Base-by-base conservation (phyloP, 2,329 filamentous ascomycete genomes). In the Aureobasidium zeae region DNA sequence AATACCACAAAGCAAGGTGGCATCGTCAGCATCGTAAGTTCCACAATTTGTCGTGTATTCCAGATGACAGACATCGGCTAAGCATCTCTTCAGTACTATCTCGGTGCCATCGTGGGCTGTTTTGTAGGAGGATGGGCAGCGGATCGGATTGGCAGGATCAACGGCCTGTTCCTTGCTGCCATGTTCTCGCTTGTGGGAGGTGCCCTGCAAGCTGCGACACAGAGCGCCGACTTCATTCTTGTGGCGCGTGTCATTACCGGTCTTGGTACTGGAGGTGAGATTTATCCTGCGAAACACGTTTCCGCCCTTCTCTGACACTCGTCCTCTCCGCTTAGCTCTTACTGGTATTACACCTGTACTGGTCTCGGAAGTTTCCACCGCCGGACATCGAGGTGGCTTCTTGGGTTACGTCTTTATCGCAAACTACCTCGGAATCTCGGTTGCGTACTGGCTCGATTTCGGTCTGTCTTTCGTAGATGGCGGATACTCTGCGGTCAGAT, bases 81-180 rank as follows among this genome's bases (percentile, higher is more conserved):
- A 46, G 12, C 11, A 17, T 11, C n/a, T 8, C 15, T 15, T 9
- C 10, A 50, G 47, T 74, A 74, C 51, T 74, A 74, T 49, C 59
- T 74, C 17, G 71, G 71, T 4, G 64, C 62, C 13, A 69, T 73
- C 45, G 65, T 68, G 41, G 70, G 69, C 10, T 72, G 69, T 51
- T 72, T 73, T 49, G 53, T 61, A 9, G 70, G 70, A 9, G 70
- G 63, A 7, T 68, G 67, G 65, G 55, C 68, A 15, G 73, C 68
- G n/a, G 72, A 76, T 51, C 63, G 62, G 15, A 64, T 72, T 26
- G 73, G 72, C n/a, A 69, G 72, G 21, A 72, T 71, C 51, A 70
- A 68, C 44, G 69, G 68, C 35, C 56, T 73, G 30, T 63, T 72
- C 39, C 55, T 68, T 20, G 69, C 69, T 1, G 60, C 69, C 1